Evolutionary conservation across 2,329 filamentous ascomycete species (phyloP).

Genomic region (Pezicula radicicola): DNA sequence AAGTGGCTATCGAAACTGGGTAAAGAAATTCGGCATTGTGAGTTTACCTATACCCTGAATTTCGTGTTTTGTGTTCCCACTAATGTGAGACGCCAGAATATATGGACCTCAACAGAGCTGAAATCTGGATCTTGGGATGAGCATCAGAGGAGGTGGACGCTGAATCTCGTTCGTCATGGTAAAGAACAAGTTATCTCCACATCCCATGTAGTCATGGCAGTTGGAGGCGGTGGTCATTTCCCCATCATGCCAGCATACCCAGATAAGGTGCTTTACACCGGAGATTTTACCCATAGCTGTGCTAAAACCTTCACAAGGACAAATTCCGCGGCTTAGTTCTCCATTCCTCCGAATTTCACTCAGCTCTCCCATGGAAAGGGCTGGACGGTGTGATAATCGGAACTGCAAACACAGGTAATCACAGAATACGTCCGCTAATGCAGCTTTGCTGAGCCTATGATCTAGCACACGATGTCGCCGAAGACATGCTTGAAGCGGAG

Average conservation of each 20-base stretch:
- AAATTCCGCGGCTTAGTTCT: conserved; percentile 7
- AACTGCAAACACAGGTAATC: conserved; percentile 38
- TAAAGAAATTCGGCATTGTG: no score
- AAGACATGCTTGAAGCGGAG: conserved; percentile 63
- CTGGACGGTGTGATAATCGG: conserved; percentile 64
- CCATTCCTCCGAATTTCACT: conserved; percentile 13
- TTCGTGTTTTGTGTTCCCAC: no score
- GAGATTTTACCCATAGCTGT: not conserved
- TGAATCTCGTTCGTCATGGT: not conserved
- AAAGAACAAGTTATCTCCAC: not conserved
- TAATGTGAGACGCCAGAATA: conserved; percentile 34
- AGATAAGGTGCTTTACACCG: not conserved
- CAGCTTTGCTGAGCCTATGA: conserved; percentile 42
- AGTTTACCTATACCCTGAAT: no score
- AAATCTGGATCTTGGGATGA: not conserved
- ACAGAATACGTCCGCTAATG: not conserved
- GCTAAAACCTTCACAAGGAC: conserved; percentile 2
- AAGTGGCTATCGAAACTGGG: no score
- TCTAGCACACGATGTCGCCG: conserved; percentile 60
- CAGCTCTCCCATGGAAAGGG: conserved; percentile 28
- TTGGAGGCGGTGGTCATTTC: not conserved
- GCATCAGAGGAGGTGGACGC: not conserved
- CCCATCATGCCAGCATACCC: not conserved
- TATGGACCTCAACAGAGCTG: not conserved
- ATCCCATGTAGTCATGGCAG: not conserved